Percentiles rank a stretch among this genome's conserved stretches.
These are phyloP conservation scores for Drechslerella dactyloides DNA, from an alignment of 2,329 filamentous ascomycete species.

Conservation along the genomic window DNA sequence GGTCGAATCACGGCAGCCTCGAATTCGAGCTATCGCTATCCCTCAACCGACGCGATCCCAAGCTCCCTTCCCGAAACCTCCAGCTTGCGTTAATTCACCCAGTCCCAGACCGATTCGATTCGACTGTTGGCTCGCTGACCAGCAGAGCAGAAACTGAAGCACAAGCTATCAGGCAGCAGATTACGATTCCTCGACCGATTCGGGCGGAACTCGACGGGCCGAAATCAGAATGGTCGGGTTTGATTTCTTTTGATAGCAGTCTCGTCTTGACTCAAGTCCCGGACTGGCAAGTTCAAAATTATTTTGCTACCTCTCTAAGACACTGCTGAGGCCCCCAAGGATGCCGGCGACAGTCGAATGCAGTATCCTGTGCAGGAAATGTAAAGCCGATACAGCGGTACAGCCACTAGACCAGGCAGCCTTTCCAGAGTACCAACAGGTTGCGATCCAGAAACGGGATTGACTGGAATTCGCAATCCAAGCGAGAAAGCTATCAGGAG, in stretches of 20 bases:
- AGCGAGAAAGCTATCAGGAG: constrained; percentile 44
- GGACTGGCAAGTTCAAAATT: not conserved
- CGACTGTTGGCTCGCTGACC: too few species aligned
- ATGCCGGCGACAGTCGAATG: constrained; percentile 46
- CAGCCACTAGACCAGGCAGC: constrained; percentile 36
- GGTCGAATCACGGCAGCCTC: too few species aligned
- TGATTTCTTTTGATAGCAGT: constrained; percentile 2
- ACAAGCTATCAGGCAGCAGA: not conserved
- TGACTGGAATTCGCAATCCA: constrained; percentile 19
- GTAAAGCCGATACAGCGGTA: not conserved
- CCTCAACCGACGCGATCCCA: too few species aligned
- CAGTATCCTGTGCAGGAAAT: constrained; percentile 44
- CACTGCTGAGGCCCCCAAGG: constrained; percentile 15
- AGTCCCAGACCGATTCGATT: not conserved
- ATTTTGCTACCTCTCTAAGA: constrained; percentile 15
- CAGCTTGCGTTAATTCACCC: not conserved
- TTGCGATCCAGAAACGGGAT: constrained; percentile 25
- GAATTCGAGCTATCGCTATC: too few species aligned
- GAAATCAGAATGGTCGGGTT: constrained; percentile 1
- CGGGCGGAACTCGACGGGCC: constrained; percentile 1
- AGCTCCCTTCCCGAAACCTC: too few species aligned
- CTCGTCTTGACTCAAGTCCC: not conserved
- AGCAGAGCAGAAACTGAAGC: not conserved
- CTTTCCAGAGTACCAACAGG: constrained; percentile 26
- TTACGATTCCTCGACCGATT: not conserved